A percentile compares a stretch with the other conserved stretches of the same genome.
Evolutionary conservation across 179 eudicot genomes (phyloP).

Genomic region (Camellia oleifera): DNA sequence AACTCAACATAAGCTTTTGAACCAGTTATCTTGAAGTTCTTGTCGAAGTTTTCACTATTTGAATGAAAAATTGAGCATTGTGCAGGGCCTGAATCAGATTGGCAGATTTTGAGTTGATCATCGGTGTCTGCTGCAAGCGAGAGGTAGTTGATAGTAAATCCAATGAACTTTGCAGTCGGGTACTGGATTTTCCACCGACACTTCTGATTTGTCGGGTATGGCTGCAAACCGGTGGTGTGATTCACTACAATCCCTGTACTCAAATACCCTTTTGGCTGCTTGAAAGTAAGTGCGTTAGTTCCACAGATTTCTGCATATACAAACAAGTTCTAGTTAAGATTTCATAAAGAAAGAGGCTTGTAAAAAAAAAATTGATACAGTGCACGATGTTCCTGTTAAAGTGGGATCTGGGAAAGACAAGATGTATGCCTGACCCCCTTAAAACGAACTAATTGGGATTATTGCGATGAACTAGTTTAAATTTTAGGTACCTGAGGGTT

Average conservation of each 20-base stretch:
- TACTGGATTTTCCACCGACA: neutral
- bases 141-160: neutral
- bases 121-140: neutral
- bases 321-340: too few relatives aligned
- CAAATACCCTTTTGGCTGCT: neutral
- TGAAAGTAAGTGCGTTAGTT: neutral
- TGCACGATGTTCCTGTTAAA: too few relatives aligned
- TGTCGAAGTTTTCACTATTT: neutral
- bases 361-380: too few relatives aligned
- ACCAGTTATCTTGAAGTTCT: neutral
- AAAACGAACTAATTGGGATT: too few relatives aligned
- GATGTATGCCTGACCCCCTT: too few relatives aligned
- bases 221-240: neutral
- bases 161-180: neutral
- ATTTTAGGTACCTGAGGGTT: neutral
- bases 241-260: neutral
- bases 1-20: constrained; percentile 1
- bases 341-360: neutral
- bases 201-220: constrained; percentile 2
- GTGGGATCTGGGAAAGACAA: too few relatives aligned
- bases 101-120: neutral
- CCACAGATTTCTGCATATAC: neutral
- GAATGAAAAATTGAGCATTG: neutral
- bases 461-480: too few relatives aligned
- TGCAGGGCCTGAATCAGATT: neutral